Evolutionary conservation across 2,329 filamentous ascomycete genomes (phyloP), one percentile per base, ranked within the genome.

Genomic region (Pseudogymnoascus pannorum): DNA sequence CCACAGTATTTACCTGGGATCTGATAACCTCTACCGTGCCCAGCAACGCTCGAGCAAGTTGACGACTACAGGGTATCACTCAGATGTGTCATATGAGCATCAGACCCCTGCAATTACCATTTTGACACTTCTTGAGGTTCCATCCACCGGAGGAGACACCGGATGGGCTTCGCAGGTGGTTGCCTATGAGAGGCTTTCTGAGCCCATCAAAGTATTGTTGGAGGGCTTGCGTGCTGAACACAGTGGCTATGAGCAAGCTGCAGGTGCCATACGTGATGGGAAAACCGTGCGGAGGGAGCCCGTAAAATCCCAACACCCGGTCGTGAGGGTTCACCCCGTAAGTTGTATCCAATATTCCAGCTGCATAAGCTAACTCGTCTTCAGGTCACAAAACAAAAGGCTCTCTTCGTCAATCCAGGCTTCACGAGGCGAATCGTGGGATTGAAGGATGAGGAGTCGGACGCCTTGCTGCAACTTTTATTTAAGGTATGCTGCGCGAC

Each of bases 101-200:
- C 91, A 96, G 75, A 90, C 91, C 1, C 91, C 91, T 0, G 90
- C 90, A 7, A 95, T 90, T 0, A 95, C 91, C 0, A 93, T 96
- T 74, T 75, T 96, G 36, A 95, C 94, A 71, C 78, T 91, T 48
- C 81, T 96, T 12, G 90, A 95, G 70, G 86, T 83, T 59, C 91
- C 91, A 0, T 78, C 81, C 26, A 87, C 85, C 0, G 91, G 91
- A 24, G 91, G 91, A 54, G 91, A 95, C 71, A 95, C 91, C 0
- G 76, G 93, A 5, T 96, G 94, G 69, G 84, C 81, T 54, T 87
- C 93, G 71, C 84, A 87, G 67, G 90, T 79, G 0, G 87, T 87
- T 72, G 91, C 91, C 0, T 96, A 96, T 72, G 81, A 84, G 64
- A 81, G 91, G 3, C 80, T 96, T 4, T 91, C 86, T 59, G 88